Percentiles rank a stretch among this genome's conserved stretches.
Conservation (phyloP, 768 basidiomycete genomes). For the Exidia glandulosa region DNA sequence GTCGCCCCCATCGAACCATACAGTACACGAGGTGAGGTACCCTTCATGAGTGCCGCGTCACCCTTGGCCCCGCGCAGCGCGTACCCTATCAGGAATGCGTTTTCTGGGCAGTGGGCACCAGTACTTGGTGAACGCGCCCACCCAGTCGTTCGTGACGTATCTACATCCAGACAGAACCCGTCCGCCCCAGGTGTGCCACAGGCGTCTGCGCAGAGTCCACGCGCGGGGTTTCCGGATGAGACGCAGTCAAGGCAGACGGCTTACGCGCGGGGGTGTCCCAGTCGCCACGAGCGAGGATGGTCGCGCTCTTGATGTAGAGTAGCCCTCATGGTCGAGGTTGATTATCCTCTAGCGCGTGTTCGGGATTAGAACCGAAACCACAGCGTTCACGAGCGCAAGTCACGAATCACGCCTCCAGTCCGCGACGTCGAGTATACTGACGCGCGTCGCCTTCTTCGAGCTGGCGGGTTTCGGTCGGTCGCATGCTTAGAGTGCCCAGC, state of each 20-base stretch:
- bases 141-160: slow-evolving; percentile 4
- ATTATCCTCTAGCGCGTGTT: slow-evolving; percentile 1
- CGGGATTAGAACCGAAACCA: not conserved
- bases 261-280: slow-evolving; percentile 4
- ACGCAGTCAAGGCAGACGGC: not conserved
- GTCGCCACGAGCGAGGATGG: not conserved
- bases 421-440: slow-evolving; percentile 1
- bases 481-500: slow-evolving; percentile 2
- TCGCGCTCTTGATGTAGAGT: slow-evolving; percentile 4
- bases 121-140: slow-evolving; percentile 1
- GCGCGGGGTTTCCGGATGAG: not conserved
- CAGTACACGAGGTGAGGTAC: not conserved
- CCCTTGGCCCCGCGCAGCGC: not conserved
- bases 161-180: not conserved
- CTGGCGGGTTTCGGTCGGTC: too few species aligned
- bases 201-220: slow-evolving; percentile 6
- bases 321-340: slow-evolving; percentile 2
- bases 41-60: not conserved
- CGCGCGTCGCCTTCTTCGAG: not conserved
- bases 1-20: slow-evolving; percentile 5
- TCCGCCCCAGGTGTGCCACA: not conserved
- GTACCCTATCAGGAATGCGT: slow-evolving; percentile 1
- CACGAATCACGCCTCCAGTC: slow-evolving; percentile 3
- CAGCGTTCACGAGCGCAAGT: not conserved
- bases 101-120: slow-evolving; percentile 1